Evolutionary conservation across 106 monocot genomes (phyloP), one percentile per base, ranked within the genome.

Genomic region (Phalaenopsis equestris): DNA sequence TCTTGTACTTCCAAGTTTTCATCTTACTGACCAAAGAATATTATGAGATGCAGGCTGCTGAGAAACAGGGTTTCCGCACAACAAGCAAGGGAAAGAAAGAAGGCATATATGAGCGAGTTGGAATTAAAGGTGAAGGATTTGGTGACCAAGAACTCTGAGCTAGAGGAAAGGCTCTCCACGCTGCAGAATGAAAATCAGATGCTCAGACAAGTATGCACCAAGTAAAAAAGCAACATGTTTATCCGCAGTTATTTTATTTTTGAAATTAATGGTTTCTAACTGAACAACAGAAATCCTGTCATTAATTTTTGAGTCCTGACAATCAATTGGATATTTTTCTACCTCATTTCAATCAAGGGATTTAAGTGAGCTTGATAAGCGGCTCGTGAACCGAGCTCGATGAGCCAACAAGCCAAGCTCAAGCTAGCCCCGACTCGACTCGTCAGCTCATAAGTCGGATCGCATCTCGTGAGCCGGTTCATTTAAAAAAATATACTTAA

Each of bases 151-250:
- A 92, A 92, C 75, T 65, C 67, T 1, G 73, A 89, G 81, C 42
- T 92, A 16, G 91, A 89, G 78, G 89, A 89, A 78, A 83, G 76
- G 30, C 83, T 92, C 30, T 92, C 89, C 15, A 92, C 91, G 24
- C 77, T 92, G 6, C 90, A 92, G 81, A 95, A 95, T 80, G 95
- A 95, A 83, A 95, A 95, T 80, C 84, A 92, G 73, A 95, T 92
- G 92, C 92, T 95, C 6, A 90, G 95, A 90, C 90, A 95, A 30
- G 94, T 95, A 82, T 76, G 76, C 1, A 7, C 48, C 52, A 4
- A 47, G 21, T 2, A 57, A 61, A 61, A 23, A 61, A 61, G 2
- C n/a, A 4, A 6, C 5, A 61, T n/a, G 18, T 19, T 18, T 61
- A 5, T 19, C 61, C 0, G 19, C 61, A 61, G 8, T 61, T 61